phyloP scores from a whole-genome alignment of 2,329 filamentous ascomycete species.

The Aspergillus melleus region DNA sequence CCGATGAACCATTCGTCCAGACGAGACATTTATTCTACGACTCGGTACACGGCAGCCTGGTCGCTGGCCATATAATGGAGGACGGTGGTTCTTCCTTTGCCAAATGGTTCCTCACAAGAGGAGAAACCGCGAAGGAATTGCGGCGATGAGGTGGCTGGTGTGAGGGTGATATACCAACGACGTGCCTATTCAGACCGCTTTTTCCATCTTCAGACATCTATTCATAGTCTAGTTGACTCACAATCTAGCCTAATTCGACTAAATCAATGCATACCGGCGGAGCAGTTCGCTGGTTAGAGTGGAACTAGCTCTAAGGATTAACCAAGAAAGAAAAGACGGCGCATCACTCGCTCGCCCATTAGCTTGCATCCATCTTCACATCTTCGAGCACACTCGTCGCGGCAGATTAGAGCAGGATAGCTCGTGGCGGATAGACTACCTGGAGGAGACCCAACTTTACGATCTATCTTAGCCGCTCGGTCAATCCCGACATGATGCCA shows the following conservation, averaged over 20 bases:
- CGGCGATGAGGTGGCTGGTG: not conserved
- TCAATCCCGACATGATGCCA: slow-evolving; percentile 11
- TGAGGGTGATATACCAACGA: not conserved
- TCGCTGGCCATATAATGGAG: not conserved
- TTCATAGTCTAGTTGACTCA: not conserved
- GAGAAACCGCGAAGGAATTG: not conserved
- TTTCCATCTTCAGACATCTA: not conserved
- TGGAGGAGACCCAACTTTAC: not conserved
- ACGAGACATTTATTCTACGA: not conserved
- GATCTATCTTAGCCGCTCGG: too few species aligned
- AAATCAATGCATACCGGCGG: too few species aligned
- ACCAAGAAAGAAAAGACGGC: not conserved
- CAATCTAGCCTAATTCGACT: not conserved
- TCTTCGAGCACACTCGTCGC: not conserved
- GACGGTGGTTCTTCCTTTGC: not conserved
- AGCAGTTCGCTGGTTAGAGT: too few species aligned
- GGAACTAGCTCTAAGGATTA: too few species aligned
- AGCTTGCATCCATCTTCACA: too few species aligned
- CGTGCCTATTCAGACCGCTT: not conserved
- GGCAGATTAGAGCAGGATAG: not conserved
- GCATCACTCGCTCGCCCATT: not conserved
- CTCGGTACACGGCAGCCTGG: not conserved
- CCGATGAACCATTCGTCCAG: not conserved
- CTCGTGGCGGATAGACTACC: not conserved
- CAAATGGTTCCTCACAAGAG: not conserved